These are phyloP conservation scores for Chrysanthemum seticuspe DNA, from an alignment of 129 eudicot species.

Conservation along the genomic window DNA sequence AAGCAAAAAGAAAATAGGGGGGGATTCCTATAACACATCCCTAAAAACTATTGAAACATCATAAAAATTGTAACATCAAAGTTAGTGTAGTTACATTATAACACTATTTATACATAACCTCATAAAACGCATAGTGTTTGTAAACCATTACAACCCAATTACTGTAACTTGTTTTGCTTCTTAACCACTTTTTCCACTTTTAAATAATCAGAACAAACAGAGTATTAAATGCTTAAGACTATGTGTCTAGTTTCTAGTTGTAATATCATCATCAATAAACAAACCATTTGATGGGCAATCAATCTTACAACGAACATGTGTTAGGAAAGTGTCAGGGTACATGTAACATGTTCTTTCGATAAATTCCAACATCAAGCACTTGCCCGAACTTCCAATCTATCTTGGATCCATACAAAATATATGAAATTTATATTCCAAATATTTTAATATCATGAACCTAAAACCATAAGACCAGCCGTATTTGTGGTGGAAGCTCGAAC, in stretches of 20 bases:
- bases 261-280: conserved; percentile 15
- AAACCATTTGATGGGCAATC: conserved; percentile 23
- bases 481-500: too few species aligned
- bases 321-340: conserved; percentile 3
- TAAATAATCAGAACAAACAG: not conserved
- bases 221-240: not conserved
- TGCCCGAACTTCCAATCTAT: conserved; percentile 4
- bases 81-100: too few species aligned
- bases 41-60: too few species aligned
- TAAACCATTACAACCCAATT: too few species aligned
- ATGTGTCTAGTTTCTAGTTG: not conserved
- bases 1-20: too few species aligned
- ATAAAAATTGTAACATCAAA: too few species aligned
- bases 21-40: too few species aligned
- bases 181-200: not conserved
- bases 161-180: too few species aligned
- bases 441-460: not conserved
- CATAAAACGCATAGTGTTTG: too few species aligned
- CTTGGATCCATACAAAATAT: conserved; percentile 11
- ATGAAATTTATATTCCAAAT: not conserved
- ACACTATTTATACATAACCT: too few species aligned
- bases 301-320: not conserved
- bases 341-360: conserved; percentile 14
- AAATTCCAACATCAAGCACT: not conserved
- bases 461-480: not conserved